Base-by-base conservation (phyloP, 768 basidiomycete species). In the Suillus subluteus region DNA sequence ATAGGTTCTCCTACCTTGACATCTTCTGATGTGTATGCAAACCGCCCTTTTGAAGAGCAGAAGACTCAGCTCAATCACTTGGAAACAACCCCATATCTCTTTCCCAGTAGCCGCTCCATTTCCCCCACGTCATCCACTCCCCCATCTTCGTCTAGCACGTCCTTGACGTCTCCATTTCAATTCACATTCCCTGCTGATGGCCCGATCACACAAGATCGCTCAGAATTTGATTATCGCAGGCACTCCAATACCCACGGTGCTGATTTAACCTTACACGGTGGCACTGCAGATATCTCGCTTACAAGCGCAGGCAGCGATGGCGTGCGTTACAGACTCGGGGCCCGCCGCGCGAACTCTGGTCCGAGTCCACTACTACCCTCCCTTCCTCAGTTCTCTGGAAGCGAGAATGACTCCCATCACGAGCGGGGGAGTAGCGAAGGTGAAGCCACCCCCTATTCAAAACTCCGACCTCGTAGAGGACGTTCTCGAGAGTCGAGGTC, bases 231-330 rank as follows among this genome's bases (percentile, higher is more conserved):
- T 77, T 91, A 86, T 73, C 87, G 89, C 71, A 85, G 88, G 66
- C 83, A 85, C 68, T 81, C 85, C 35, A 80, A 79, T 73, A 75
- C 82, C 56, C 86, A 85, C 67, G 78, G 79, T 66, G 79, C 89
- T 52, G 88, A 91, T 67, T 84, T 91, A 58, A 88, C 88, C 12
- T 83, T 92, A 43, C 90, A 91, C 65, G 89, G 89, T 58, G 90
- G 90, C 65, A 90, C 88, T 7, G 87, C 91, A 43, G 88, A 92
- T 75, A 84, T 92, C 56, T 88, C 91, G 23, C 73, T 88, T 54
- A 70, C 84, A 63, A 80, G 84, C 32, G 77, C 86, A 43, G 76
- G 81, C 68, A 77, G 82, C 68, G 89, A 91, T 66, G 81, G 82
- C 15, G 82, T 87, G 70, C 87, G 91, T 62, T 90, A 89, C 73